Evolutionary conservation across 2,329 filamentous ascomycete species (phyloP).

Genomic region (Colletotrichum sidae): DNA sequence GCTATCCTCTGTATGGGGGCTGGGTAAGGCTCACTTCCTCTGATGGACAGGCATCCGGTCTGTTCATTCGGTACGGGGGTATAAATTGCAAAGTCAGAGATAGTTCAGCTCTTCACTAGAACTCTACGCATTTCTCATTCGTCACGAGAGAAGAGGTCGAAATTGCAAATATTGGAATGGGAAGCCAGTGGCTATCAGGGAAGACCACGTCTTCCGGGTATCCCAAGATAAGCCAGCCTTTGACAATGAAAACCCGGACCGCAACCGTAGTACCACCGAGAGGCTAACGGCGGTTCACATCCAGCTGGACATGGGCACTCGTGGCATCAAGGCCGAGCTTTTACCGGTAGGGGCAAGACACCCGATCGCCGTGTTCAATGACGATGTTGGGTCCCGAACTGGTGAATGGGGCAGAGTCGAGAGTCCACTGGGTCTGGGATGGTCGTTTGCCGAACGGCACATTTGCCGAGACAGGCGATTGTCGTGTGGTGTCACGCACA

Average conservation of each 20-base stretch:
- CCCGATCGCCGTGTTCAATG: neutral
- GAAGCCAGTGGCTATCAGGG: too few relatives aligned
- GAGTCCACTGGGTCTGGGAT: neutral
- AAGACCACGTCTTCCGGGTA: neutral
- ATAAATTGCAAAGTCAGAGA: neutral
- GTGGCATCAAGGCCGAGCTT: neutral
- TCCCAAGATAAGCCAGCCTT: neutral
- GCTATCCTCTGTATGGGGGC: neutral
- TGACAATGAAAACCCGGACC: neutral
- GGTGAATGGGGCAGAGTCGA: conserved; percentile 1
- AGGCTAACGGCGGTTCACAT: neutral
- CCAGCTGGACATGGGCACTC: neutral
- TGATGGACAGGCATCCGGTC: neutral
- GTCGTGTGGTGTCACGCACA: neutral
- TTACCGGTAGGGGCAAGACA: neutral
- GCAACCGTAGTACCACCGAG: neutral
- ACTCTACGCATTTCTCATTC: neutral
- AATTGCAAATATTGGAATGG: neutral
- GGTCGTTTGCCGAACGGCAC: neutral
- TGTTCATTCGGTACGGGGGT: neutral
- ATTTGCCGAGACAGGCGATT: neutral
- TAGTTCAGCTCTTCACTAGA: neutral
- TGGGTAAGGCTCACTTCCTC: neutral
- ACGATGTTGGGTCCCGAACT: neutral
- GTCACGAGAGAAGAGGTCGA: neutral